Percentiles rank a stretch among this genome's conserved stretches.
These are phyloP conservation scores for Sambucus nigra DNA, from an alignment of 129 eudicot genomes.

Conservation along the genomic window DNA sequence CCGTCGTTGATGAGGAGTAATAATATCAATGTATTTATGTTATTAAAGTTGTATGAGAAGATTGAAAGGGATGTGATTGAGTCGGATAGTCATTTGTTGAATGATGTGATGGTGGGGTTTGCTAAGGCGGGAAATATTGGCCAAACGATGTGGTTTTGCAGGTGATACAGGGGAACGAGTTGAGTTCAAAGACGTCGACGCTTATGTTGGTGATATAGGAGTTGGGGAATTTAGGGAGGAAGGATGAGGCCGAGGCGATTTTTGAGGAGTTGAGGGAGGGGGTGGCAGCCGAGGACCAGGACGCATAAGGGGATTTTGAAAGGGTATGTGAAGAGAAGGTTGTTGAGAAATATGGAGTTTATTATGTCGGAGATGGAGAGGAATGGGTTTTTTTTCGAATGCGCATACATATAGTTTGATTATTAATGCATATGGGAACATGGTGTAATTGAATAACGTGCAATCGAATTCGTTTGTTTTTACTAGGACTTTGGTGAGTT, in stretches of 20 bases:
- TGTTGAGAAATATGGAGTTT: conserved; percentile 71
- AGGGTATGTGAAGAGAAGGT: conserved; percentile 63
- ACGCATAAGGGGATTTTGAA: conserved; percentile 84
- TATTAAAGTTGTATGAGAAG: conserved; percentile 50
- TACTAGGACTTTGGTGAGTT: conserved; percentile 58
- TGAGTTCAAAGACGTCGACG: conserved; percentile 67
- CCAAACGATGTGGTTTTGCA: conserved; percentile 56
- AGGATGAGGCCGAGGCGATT: conserved; percentile 86
- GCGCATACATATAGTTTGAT: conserved; percentile 70
- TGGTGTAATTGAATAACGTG: conserved; percentile 69
- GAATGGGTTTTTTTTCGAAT: conserved; percentile 64
- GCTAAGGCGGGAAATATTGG: conserved; percentile 58
- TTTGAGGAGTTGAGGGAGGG: conserved; percentile 91
- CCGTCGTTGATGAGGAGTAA: conserved; percentile 51
- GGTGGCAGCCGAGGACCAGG: conserved; percentile 72
- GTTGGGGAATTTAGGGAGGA: conserved; percentile 72
- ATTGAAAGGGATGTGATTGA: conserved; percentile 62
- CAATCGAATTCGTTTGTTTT: conserved; percentile 63
- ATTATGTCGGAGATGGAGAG: conserved; percentile 83
- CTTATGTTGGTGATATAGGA: conserved; percentile 47
- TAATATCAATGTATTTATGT: conserved; percentile 33
- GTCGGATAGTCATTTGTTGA: conserved; percentile 63
- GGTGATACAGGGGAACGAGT: conserved; percentile 70
- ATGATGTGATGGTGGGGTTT: conserved; percentile 68
- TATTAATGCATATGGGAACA: conserved; percentile 85